Percentiles rank a stretch among this genome's conserved stretches.
These are phyloP conservation scores for Colletotrichum sp. DNA, from an alignment of 2,329 filamentous ascomycete genomes.

Conservation along the genomic window DNA sequence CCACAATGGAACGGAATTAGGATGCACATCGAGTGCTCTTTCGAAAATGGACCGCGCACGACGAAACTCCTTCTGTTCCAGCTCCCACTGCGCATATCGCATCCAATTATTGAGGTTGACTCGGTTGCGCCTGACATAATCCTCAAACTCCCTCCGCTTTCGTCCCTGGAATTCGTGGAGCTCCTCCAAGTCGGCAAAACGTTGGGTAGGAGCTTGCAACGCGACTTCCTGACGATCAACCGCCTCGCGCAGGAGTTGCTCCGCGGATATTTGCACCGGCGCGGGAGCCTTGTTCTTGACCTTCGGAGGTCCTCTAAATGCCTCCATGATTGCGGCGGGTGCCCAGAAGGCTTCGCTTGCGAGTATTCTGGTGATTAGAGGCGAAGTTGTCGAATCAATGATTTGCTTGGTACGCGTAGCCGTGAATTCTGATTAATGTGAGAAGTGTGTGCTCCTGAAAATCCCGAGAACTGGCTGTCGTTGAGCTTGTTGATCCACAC, in stretches of 20 bases:
- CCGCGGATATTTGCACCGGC: conserved; percentile 89
- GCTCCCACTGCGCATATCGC: conserved; percentile 95
- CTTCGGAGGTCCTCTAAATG: conserved; percentile 86
- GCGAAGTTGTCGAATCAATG: not conserved
- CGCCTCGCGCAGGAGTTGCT: conserved; percentile 95
- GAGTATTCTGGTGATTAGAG: not conserved
- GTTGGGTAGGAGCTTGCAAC: conserved; percentile 88
- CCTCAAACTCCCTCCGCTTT: conserved; percentile 95
- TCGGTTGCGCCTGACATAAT: conserved; percentile 94
- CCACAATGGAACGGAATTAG: conserved; percentile 87
- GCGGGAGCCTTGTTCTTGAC: conserved; percentile 99
- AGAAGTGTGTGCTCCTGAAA: not conserved
- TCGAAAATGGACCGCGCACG: conserved; percentile 94
- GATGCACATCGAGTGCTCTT: conserved; percentile 88
- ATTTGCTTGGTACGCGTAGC: not conserved
- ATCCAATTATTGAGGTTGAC: conserved; percentile 99
- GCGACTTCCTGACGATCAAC: conserved; percentile 93
- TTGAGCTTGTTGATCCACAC: not conserved
- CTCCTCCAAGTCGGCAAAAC: conserved; percentile 96
- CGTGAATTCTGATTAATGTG: not conserved
- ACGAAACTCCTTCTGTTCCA: conserved; percentile 96
- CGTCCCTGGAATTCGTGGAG: conserved; percentile 96
- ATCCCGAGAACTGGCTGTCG: not conserved
- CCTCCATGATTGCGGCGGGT: conserved; percentile 72
- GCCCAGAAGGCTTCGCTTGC: not conserved